Conservation (phyloP, 768 basidiomycete genomes). For the Hygrophorus pudorinus region DNA sequence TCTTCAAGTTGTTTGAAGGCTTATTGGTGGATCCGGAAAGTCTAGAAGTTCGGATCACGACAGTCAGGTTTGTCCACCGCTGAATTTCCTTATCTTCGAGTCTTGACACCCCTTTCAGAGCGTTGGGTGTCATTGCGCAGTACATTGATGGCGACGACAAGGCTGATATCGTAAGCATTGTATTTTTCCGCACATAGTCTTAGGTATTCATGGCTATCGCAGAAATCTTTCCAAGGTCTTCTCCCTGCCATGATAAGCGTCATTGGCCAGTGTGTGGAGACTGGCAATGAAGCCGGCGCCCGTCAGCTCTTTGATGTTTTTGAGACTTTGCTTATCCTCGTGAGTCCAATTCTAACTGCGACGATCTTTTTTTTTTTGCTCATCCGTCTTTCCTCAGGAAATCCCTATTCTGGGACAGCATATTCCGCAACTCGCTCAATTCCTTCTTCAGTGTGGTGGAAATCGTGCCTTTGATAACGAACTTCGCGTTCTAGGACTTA, state of each 20-base stretch:
- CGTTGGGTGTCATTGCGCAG: conserved; percentile 88
- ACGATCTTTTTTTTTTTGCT: conserved; percentile 3
- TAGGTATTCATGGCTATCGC: conserved; percentile 3
- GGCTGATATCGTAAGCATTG: conserved; percentile 59
- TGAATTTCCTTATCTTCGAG: neutral
- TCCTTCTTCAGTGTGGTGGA: conserved; percentile 77
- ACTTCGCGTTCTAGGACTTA: conserved; percentile 83
- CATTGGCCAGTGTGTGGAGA: conserved; percentile 73
- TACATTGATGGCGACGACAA: conserved; percentile 88
- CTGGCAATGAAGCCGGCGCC: conserved; percentile 70
- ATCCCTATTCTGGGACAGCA: conserved; percentile 87
- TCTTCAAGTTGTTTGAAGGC: conserved; percentile 72
- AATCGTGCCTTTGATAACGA: conserved; percentile 69
- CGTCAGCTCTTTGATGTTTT: conserved; percentile 92
- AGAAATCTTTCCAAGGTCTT: conserved; percentile 83
- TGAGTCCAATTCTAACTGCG: conserved; percentile 22
- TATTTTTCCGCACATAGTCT: neutral
- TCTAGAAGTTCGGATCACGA: conserved; percentile 82
- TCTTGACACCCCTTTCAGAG: conserved; percentile 28
- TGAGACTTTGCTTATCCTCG: conserved; percentile 90
- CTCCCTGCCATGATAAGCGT: conserved; percentile 86
- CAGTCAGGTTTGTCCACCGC: conserved; percentile 49
- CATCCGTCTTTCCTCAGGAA: conserved; percentile 43
- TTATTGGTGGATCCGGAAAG: conserved; percentile 79
- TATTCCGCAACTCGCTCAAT: conserved; percentile 77